Base-by-base conservation (phyloP, 2,329 filamentous ascomycete species). In the Raffaelea ambrosiae region DNA sequence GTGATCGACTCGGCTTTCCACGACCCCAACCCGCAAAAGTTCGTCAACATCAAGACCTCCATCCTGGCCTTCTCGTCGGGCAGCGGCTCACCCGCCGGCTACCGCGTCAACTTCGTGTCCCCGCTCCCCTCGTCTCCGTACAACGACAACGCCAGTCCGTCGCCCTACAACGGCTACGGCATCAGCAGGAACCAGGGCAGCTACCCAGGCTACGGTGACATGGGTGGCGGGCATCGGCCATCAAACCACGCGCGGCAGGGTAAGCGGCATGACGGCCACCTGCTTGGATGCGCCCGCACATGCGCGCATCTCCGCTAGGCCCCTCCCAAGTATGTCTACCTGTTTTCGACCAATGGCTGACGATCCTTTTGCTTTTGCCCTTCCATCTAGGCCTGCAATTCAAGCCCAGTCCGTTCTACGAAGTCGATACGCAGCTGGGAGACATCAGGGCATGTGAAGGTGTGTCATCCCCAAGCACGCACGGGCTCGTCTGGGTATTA, bases 381-480 rank as follows among this genome's bases (percentile, higher is more conserved):
- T 38, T 8, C 7, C 16, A 38, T 33, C 31, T 14, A 57, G 56
- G 51, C 35, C 58, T 64, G 11, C 50, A 62, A 11, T 75, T 73
- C 68, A 91, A 87, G 59, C 64, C 80, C 4, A 95, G 88, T 58
- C 91, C 93, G 0, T 98, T 96, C 64, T 96, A 91, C 60, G 77
- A 78, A 11, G 72, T 91, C 29, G 62, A 82, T 41, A 71, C 79
- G 47, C 74, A 79, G 23, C 65, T 96, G 5, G 79, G 86, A 5
- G 68, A 73, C 8, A 69, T 83, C 18, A 74, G 79, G 39, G 76
- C 80, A 48, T 86, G 89, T 54, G 86, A 91, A 63, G 76, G 90
- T 90, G 73, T 61, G 78, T 63, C 48, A 43, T 33, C 16, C 40
- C 40, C n/a, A n/a, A n/a, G n/a, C n/a, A n/a, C 16, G n/a, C n/a